Base-by-base conservation (phyloP, 2,329 filamentous ascomycete species). In the Stromatinia cepivora region DNA sequence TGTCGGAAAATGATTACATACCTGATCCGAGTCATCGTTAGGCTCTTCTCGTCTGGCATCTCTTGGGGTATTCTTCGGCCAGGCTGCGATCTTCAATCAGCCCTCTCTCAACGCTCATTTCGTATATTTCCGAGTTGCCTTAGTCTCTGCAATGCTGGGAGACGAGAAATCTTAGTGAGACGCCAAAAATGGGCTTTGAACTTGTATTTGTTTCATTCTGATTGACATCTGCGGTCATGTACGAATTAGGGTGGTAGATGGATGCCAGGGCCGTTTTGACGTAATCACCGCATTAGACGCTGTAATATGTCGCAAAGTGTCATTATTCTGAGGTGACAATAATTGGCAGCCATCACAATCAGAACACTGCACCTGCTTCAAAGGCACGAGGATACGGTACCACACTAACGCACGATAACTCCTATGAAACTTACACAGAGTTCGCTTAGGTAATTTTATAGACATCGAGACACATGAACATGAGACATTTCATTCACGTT, bases 211-310 rank as follows among this genome's bases (percentile, higher is more conserved):
- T 67, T 67, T 67, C 66, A 67, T 67, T 11, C 54, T 62, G 31
- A 67, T 62, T 67, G 56, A 50, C n/a, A 67, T 39, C 65, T 67
- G 66, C 54, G 20, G 66, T 62, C 66, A 67, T 62, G 15, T 39
- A 67, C 66, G 45, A 61, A 62, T 53, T 42, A 31, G 28, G 66
- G 36, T 34, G 56, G 36, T 34, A 52, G 34, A 48, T 59, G n/a
- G n/a, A 53, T 59, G 20, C 42, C 28, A 62, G 42, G 22, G n/a
- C 66, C 42, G 45, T 67, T 59, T 67, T 61, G 28, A 67, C 54
- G 31, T 67, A 52, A 50, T 48, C 45, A 17, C 25, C 31, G 31
- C 31, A 45, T 34, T 34, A 28, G 53, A 28, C 11, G n/a, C 34
- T 34, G 34, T 31, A 48, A 46, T 6, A 31, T 36, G 42, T 36